Conservation (phyloP, 495 filamentous ascomycete species). For the Xylaria curta region DNA sequence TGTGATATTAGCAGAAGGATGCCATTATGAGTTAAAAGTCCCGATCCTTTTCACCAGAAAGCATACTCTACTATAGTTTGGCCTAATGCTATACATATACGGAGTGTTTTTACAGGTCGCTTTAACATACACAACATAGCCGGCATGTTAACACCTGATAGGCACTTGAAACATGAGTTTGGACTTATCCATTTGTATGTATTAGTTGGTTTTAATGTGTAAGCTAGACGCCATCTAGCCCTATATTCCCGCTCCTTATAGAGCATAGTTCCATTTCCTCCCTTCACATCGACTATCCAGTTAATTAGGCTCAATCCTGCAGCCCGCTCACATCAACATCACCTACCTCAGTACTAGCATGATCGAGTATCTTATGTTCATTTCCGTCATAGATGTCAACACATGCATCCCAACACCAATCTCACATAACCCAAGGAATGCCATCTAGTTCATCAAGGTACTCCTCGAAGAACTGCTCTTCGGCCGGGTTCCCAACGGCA, state of each 20-base stretch:
- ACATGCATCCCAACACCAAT: background rate
- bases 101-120: background rate
- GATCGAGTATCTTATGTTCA: background rate
- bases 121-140: background rate
- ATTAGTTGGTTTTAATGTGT: background rate
- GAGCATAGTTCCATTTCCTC: background rate
- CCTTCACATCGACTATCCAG: background rate
- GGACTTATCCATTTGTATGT: background rate
- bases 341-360: background rate
- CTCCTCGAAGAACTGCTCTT: slow-evolving; percentile 45
- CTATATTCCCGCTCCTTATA: too few relatives aligned
- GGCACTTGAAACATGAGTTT: background rate
- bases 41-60: background rate
- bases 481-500: slow-evolving; percentile 12
- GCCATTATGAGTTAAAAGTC: background rate
- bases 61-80: background rate
- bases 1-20: background rate
- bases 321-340: background rate
- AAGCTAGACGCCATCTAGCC: background rate
- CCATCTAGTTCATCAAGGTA: slow-evolving; percentile 57
- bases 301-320: background rate
- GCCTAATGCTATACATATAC: background rate
- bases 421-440: slow-evolving; percentile 41
- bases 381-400: background rate
- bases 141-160: background rate